phyloP scores from a whole-genome alignment of 1,284 basidiomycete genomes.

The Pseudozyma thailandica region DNA sequence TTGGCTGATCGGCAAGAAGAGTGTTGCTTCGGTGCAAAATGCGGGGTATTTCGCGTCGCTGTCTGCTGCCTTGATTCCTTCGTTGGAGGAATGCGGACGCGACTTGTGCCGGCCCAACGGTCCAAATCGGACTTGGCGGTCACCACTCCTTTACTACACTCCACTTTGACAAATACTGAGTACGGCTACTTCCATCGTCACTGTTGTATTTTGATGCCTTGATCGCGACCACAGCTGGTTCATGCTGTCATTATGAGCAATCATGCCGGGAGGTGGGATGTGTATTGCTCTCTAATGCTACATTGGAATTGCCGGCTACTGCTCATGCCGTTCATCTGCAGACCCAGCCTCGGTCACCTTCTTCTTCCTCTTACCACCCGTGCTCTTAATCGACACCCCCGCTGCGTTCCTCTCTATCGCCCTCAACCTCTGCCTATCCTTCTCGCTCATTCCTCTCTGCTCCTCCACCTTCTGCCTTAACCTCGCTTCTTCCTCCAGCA shows the following conservation, averaged over 20 bases:
- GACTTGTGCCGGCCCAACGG: no score
- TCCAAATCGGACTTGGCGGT: slow-evolving; percentile 32
- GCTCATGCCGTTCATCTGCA: no score
- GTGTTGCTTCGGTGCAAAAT: slow-evolving; percentile 10
- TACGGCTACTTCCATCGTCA: no score
- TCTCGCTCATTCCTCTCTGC: slow-evolving; percentile 25
- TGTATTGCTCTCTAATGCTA: no score
- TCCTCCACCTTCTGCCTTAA: slow-evolving; percentile 13
- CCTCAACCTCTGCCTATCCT: slow-evolving; percentile 20
- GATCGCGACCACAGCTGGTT: no score
- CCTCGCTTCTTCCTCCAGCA: slow-evolving; percentile 19
- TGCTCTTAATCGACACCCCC: slow-evolving; percentile 27
- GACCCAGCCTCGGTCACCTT: slow-evolving; percentile 3
- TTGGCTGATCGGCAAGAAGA: not conserved
- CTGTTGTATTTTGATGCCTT: no score
- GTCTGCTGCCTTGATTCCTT: slow-evolving; percentile 8
- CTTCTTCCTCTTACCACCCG: slow-evolving; percentile 26
- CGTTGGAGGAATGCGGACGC: slow-evolving; percentile 3
- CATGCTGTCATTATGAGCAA: no score
- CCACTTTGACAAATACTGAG: not conserved
- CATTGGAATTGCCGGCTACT: no score
- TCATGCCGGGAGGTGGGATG: no score
- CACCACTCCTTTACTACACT: not conserved
- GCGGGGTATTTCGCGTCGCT: slow-evolving; percentile 9
- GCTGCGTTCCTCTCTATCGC: slow-evolving; percentile 22